phyloP scores from a whole-genome alignment of 768 basidiomycete species.

The Kwoniella newhampshirensis region DNA sequence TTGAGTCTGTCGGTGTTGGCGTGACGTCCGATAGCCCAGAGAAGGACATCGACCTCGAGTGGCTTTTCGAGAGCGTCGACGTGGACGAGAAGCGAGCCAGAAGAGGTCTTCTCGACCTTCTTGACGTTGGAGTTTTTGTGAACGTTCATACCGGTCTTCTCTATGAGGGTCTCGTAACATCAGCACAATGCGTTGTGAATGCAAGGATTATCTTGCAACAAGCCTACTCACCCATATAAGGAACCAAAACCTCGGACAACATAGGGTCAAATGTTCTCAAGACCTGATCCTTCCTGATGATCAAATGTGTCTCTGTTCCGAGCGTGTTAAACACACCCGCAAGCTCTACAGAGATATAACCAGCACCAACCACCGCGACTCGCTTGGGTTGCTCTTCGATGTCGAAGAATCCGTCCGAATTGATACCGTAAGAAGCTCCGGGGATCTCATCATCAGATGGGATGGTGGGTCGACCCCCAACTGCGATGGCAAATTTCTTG shows the following conservation, averaged over 20 bases:
- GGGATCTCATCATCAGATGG: constrained; percentile 79
- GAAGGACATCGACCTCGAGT: constrained; percentile 77
- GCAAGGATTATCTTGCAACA: neutral
- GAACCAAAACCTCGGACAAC: constrained; percentile 76
- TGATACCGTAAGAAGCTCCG: constrained; percentile 79
- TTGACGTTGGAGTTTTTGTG: constrained; percentile 74
- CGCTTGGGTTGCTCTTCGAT: constrained; percentile 86
- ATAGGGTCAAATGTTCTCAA: constrained; percentile 89
- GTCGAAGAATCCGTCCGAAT: constrained; percentile 95
- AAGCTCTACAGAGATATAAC: constrained; percentile 96
- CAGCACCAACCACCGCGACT: constrained; percentile 92
- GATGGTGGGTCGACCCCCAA: constrained; percentile 78
- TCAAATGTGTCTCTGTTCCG: constrained; percentile 84
- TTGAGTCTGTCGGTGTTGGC: constrained; percentile 76
- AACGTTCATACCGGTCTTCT: constrained; percentile 85
- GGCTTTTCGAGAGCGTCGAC: constrained; percentile 67
- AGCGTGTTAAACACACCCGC: constrained; percentile 90
- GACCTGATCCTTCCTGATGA: constrained; percentile 86
- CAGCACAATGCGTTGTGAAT: constrained; percentile 2
- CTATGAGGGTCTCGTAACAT: constrained; percentile 48
- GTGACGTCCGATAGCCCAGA: constrained; percentile 94
- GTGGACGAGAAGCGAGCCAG: constrained; percentile 68
- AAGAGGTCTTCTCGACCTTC: constrained; percentile 68
- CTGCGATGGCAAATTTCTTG: constrained; percentile 77
- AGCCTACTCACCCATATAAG: constrained; percentile 67